Percentiles rank a stretch among this genome's conserved stretches.
These are phyloP conservation scores for Lippia alba DNA, from an alignment of 305 asterid species.

Conservation along the genomic window DNA sequence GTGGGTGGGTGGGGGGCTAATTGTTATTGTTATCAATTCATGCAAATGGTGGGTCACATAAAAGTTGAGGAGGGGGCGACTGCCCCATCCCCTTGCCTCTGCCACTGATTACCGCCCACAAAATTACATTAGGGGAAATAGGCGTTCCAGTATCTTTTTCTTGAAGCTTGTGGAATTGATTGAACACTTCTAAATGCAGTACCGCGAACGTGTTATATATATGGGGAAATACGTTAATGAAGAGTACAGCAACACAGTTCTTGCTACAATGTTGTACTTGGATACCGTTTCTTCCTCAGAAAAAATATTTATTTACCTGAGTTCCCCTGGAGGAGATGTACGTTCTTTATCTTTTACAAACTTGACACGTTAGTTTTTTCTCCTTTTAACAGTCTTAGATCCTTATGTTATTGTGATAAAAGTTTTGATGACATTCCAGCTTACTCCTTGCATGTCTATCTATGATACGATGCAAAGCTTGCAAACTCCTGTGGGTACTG, in stretches of 20 bases:
- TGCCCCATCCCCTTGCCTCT: no score
- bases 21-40: no score
- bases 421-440: constrained; percentile 51
- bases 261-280: constrained; percentile 92
- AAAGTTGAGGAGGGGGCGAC: no score
- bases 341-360: constrained; percentile 43
- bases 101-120: no score
- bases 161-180: constrained; percentile 9
- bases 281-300: constrained; percentile 80
- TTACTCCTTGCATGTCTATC: constrained; percentile 91
- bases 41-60: no score
- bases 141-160: neutral
- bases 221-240: constrained; percentile 83
- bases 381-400: constrained; percentile 8
- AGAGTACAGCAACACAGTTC: constrained; percentile 88
- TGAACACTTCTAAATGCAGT: constrained; percentile 55
- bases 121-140: neutral
- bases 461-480: constrained; percentile 97
- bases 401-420: neutral
- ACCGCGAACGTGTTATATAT: constrained; percentile 90
- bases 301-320: constrained; percentile 74
- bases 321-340: constrained; percentile 98
- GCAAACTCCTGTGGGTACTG: constrained; percentile 83
- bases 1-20: neutral
- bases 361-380: neutral